These are phyloP conservation scores for Pichia sp. DNA, from an alignment of 1,139 yeast genomes.

Conservation along the genomic window DNA sequence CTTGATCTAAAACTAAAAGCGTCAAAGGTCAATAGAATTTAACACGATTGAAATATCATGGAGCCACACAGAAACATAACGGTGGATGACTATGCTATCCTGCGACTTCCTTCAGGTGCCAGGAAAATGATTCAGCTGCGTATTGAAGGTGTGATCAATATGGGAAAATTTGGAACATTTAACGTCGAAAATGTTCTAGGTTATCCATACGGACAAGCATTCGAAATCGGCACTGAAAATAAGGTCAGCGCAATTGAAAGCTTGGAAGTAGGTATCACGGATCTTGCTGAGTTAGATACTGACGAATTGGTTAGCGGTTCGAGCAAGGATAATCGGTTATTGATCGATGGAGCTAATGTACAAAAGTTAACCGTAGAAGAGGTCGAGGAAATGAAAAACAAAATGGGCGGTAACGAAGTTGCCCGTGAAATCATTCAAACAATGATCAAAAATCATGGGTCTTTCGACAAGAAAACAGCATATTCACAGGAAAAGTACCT, in stretches of 20 bases:
- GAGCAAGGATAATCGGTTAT: conserved; percentile 59
- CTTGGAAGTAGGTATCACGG: conserved; percentile 28
- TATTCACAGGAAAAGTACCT: conserved; percentile 90
- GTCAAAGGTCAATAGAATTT: neutral
- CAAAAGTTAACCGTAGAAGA: conserved; percentile 73
- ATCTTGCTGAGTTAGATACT: conserved; percentile 20
- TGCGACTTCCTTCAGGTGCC: conserved; percentile 78
- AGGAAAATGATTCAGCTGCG: conserved; percentile 64
- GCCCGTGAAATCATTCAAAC: conserved; percentile 82
- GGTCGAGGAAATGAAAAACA: conserved; percentile 71
- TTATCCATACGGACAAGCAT: conserved; percentile 80
- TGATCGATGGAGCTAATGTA: conserved; percentile 69
- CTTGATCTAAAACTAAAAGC: neutral
- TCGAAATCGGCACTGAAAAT: conserved; percentile 67
- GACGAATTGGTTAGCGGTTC: conserved; percentile 30
- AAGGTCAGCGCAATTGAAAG: conserved; percentile 47
- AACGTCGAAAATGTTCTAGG: conserved; percentile 72
- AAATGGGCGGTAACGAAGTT: conserved; percentile 55
- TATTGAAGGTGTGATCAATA: conserved; percentile 54
- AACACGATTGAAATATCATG: neutral
- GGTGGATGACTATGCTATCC: conserved; percentile 55
- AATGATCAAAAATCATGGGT: conserved; percentile 78
- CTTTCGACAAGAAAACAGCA: conserved; percentile 83
- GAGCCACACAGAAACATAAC: conserved; percentile 30
- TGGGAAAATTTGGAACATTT: conserved; percentile 92